Evolutionary conservation across 148 eudicot species (phyloP), one percentile per base, ranked within the genome.

Genomic region (Nepenthes mirabilis): DNA sequence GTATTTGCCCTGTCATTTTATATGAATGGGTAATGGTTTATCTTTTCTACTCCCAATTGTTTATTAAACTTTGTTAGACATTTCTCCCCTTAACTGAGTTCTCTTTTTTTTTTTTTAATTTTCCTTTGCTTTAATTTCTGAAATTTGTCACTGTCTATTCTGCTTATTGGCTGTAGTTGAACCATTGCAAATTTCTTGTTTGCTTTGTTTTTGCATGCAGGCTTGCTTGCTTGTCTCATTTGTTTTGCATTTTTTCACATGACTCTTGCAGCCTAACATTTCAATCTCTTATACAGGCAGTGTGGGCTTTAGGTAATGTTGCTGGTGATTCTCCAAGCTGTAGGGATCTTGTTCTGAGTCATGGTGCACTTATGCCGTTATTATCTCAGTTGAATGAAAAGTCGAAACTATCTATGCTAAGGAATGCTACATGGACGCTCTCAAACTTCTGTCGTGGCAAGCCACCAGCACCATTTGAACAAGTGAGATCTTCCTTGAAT

Each of bases 371-470:
- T n/a, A 37, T 77, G 65, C 97, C 97, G n/a, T 71, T 87, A 74
- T 78, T 91, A 69, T 75, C 87, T 52, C 97, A 87, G 74, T 61
- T 91, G 67, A 91, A 87, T 76, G 97, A 87, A 61, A 68, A 75
- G 14, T 79, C 97, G 43, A 91, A 91, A 73, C 71, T 91, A 34
- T 91, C 95, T 11, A 91, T 91, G 97, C 78, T 91, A 55, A 82
- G 97, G 68, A 91, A 87, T 78, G 95, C 97, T 58, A 91, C 97
- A 40, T 91, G 95, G 97, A 91, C 95, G 36, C 57, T 91, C 52
- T 91, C 95, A 60, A 91, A 87, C 62, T 91, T 91, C 57, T 91
- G 97, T 57, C 87, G 90, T 55, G 95, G 95, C 65, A 87, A 91
- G 80, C 97, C 97, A 55, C 93, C 87, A 52, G 84, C 95, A 56